Evolutionary conservation across 1,139 yeast species (phyloP), one percentile per base, ranked within the genome.

Genomic region (Eremothecium coryli): DNA sequence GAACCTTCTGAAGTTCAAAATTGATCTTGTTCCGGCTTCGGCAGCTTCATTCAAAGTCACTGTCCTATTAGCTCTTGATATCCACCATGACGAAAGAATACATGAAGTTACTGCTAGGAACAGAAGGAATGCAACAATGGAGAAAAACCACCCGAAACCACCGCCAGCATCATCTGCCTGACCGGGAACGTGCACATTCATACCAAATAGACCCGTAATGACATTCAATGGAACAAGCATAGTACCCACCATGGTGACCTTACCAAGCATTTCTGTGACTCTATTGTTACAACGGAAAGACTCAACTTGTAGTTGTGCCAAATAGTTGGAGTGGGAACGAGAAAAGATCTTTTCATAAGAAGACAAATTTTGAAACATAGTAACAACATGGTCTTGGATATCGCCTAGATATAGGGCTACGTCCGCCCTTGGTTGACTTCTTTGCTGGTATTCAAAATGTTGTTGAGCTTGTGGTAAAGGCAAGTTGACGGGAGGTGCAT

Each of bases 261-360:
- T 82, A 20, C 95, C 84, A 42, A 90, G 68, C 71, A 88, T 81
- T 48, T 76, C 81, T 1, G 95, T 85, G 25, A 84, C 85, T 48
- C 77, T 74, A 53, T 84, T 80, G 56, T 82, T 86, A 26, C 94
- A 73, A 49, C 82, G 71, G 54, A 88, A 85, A 2, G 93, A 79
- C 58, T 86, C 95, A 33, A 88, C 95, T 57, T 88, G 96, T 50
- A 88, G 66, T 57, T 86, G 96, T 0, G 97, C 96, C 56, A 88
- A 66, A 57, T 88, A 88, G 56, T 88, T 88, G 18, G 95, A 72
- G 57, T 88, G 97, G 1, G 94, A 81, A 45, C 97, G 71, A 29
- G 93, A 78, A 54, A 90, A 80, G 48, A 88, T 86, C 68, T 88
- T 88, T 58, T 88, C 98, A 52, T 85, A 88, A 3, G 94, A 84